Percentiles rank a stretch among this genome's conserved stretches.
phyloP scores from a whole-genome alignment of 768 basidiomycete genomes.

The Trametes cubensis region DNA sequence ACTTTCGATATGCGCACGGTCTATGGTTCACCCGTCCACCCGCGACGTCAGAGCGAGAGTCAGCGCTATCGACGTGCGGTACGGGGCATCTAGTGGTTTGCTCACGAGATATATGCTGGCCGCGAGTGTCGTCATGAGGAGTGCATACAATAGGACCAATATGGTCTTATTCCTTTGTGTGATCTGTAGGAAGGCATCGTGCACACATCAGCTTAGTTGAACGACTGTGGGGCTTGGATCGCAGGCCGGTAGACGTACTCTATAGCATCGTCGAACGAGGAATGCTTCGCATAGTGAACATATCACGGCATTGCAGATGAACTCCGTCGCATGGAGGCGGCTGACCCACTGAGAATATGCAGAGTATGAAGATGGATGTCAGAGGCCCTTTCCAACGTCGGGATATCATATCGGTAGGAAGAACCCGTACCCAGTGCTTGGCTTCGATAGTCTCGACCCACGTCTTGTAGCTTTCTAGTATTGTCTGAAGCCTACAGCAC shows the following conservation, averaged over 20 bases:
- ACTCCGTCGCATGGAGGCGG: constrained; percentile 46
- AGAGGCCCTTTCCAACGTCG: not conserved
- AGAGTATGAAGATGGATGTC: not conserved
- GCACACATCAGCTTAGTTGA: too few relatives aligned
- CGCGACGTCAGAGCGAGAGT: too few relatives aligned
- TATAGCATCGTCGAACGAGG: constrained; percentile 55
- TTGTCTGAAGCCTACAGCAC: constrained; percentile 30
- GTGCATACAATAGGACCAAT: constrained; percentile 36
- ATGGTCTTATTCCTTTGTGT: constrained; percentile 44
- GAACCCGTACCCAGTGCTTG: constrained; percentile 26
- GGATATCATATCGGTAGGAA: not conserved
- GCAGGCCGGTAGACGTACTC: constrained; percentile 35
- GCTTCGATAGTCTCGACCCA: constrained; percentile 31
- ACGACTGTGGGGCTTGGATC: not conserved
- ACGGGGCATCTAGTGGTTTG: not conserved
- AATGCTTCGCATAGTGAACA: constrained; percentile 51
- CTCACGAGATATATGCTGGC: constrained; percentile 46
- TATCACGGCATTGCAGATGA: constrained; percentile 52
- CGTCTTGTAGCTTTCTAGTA: constrained; percentile 31
- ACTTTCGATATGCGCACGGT: constrained; percentile 17
- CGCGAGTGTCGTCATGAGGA: constrained; percentile 39
- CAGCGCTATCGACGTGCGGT: too few relatives aligned
- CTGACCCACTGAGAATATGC: constrained; percentile 34
- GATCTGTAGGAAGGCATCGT: constrained; percentile 37
- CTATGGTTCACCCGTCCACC: not conserved